A percentile compares a stretch with the other conserved stretches of the same genome.
These are phyloP conservation scores for Fusarium avenaceum DNA, from an alignment of 2,329 filamentous ascomycete species.

Conservation along the genomic window DNA sequence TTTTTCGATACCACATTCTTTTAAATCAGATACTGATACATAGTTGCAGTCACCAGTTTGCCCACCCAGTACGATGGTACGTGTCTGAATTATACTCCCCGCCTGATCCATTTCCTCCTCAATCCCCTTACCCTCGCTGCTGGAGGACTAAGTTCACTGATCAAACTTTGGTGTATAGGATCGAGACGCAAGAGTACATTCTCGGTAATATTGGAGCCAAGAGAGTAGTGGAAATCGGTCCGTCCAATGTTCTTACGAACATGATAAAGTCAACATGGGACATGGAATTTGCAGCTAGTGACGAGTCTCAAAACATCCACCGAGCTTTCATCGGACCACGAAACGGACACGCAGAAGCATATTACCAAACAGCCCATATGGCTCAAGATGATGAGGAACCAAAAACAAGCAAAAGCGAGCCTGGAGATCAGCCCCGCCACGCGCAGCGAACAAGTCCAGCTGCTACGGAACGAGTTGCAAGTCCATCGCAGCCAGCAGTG, in stretches of 20 bases:
- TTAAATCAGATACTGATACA: not conserved
- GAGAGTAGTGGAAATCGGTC: constrained; percentile 1
- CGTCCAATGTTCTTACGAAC: not conserved
- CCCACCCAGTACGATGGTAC: constrained; percentile 3
- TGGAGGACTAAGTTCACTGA: not conserved
- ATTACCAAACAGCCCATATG: not conserved
- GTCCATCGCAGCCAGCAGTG: not conserved
- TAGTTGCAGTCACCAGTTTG: not conserved
- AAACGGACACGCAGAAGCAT: not conserved
- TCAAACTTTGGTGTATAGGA: not conserved
- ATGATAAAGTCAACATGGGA: constrained; percentile 2
- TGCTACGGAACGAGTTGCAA: no score
- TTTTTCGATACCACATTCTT: not conserved
- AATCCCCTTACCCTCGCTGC: no score
- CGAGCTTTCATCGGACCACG: not conserved
- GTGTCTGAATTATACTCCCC: not conserved
- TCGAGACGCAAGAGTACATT: constrained; percentile 1
- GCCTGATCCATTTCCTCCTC: not conserved
- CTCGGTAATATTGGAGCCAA: not conserved
- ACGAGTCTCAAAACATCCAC: not conserved
- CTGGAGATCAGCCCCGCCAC: no score
- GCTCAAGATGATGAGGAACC: not conserved
- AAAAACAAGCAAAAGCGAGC: no score
- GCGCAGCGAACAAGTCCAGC: no score
- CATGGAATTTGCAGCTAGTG: not conserved